Evolutionary conservation across 441 rosid species (phyloP).

Genomic region (Adansonia gregorii): DNA sequence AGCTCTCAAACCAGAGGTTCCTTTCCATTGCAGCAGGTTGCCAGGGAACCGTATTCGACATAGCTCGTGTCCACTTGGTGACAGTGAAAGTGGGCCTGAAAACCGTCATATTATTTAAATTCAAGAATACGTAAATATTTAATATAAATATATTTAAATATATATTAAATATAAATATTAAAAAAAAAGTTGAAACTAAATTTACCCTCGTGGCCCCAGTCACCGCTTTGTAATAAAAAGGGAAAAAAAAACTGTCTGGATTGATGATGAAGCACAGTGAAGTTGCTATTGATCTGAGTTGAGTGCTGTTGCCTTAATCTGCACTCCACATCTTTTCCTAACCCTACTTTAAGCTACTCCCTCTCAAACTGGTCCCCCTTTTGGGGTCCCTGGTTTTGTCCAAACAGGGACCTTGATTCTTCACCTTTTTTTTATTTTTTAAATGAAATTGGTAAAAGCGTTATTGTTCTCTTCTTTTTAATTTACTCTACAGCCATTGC

Average conservation of each 20-base stretch:
- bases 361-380: not conserved
- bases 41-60: not conserved
- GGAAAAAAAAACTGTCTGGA: not conserved
- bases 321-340: constrained; percentile 31
- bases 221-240: not conserved
- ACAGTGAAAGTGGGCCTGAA: constrained; percentile 21
- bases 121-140: too few species aligned
- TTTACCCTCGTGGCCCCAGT: too few species aligned
- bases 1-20: not conserved
- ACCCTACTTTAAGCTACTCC: not conserved
- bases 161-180: too few species aligned
- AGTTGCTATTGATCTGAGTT: not conserved
- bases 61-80: constrained; percentile 18
- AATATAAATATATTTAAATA: too few species aligned
- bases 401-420: not conserved
- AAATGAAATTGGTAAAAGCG: too few species aligned
- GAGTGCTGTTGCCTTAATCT: constrained; percentile 30
- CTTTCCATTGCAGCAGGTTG: constrained; percentile 3
- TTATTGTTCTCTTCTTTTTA: too few species aligned
- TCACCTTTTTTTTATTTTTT: not conserved
- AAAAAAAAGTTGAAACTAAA: too few species aligned
- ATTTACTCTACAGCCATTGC: not conserved
- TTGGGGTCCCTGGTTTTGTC: not conserved
- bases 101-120: too few species aligned
- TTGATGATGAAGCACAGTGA: constrained; percentile 20